Evolutionary conservation across 176 grass and related monocot genomes (phyloP), one percentile per base, ranked within the genome.

Genomic region (Oryza nivara): DNA sequence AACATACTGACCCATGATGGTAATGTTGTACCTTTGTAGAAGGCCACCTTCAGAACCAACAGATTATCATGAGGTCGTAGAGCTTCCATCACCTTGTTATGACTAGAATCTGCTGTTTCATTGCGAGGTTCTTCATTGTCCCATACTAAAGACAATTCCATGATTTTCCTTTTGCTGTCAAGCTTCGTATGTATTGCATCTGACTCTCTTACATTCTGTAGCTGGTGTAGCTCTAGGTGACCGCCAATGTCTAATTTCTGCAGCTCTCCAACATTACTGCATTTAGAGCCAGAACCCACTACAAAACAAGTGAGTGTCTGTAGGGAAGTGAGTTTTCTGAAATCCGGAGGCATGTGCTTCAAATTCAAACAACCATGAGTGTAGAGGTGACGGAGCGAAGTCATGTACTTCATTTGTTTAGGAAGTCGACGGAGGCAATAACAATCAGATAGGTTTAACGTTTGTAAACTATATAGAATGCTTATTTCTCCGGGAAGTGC

Each of bases 341-440:
- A 10, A 20, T 32, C 41, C 4, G 25, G 63, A 34, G 77, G 77
- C 77, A 79, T 79, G 41, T 17, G 11, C 5, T 48, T n/a, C 43
- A 79, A 48, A 0, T 0, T 0, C 0, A 0, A 0, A 20, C 77
- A 67, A 3, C 41, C 61, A 47, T 79, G 41, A 32, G 25, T 79
- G 63, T 67, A 67, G 63, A 79, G 63, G 25, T 67, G 25, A 4
- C 43, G 5, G 23, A 79, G 77, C 7, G 43, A 1, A 67, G 5
- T 32, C 77, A 67, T 47, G 7, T 67, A 79, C 25, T 79, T 79
- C 41, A 67, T 67, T 48, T 67, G 41, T 16, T 0, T 67, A 2
- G 77, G 77, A 48, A 79, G 63, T 48, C 9, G 43, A 4, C 5
- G 0, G 5, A 67, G 77, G 1, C 0, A 0, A 0, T 0, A 0